These are phyloP conservation scores for Cadophora sp. DNA, from an alignment of 2,329 filamentous ascomycete species.

Conservation along the genomic window DNA sequence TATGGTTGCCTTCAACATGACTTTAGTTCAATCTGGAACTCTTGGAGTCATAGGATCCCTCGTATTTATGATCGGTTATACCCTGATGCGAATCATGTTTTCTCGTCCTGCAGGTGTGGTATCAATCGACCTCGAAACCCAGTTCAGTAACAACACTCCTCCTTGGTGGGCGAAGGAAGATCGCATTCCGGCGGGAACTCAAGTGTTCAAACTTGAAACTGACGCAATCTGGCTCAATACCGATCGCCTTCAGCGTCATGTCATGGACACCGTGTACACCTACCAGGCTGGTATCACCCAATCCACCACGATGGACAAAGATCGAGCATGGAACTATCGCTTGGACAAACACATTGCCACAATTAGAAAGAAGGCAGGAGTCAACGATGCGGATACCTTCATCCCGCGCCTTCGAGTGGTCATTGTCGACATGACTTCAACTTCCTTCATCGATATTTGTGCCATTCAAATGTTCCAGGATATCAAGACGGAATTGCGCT, in stretches of 20 bases:
- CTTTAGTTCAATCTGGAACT: conserved; percentile 65
- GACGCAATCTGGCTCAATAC: conserved; percentile 34
- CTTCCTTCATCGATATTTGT: conserved; percentile 32
- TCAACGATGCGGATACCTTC: conserved; percentile 23
- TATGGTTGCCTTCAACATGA: conserved; percentile 70
- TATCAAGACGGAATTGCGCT: conserved; percentile 26
- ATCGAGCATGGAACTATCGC: conserved; percentile 29
- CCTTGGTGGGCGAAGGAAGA: conserved; percentile 28
- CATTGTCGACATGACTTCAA: conserved; percentile 31
- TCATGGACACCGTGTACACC: conserved; percentile 30
- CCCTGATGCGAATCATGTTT: conserved; percentile 34
- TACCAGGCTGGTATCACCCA: conserved; percentile 25
- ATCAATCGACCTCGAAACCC: conserved; percentile 30
- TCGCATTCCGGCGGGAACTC: conserved; percentile 29
- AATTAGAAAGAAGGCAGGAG: conserved; percentile 24
- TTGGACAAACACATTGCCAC: conserved; percentile 28
- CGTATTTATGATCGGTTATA: conserved; percentile 31
- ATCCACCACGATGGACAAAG: not conserved
- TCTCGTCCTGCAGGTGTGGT: conserved; percentile 24
- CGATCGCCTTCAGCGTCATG: conserved; percentile 29
- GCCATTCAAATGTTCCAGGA: conserved; percentile 29
- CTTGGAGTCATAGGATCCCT: conserved; percentile 50
- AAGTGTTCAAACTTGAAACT: conserved; percentile 30
- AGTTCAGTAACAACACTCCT: conserved; percentile 23
- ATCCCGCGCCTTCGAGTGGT: conserved; percentile 29